Base-by-base conservation (phyloP, 441 rosid species). In the Aquilaria agallochum region DNA sequence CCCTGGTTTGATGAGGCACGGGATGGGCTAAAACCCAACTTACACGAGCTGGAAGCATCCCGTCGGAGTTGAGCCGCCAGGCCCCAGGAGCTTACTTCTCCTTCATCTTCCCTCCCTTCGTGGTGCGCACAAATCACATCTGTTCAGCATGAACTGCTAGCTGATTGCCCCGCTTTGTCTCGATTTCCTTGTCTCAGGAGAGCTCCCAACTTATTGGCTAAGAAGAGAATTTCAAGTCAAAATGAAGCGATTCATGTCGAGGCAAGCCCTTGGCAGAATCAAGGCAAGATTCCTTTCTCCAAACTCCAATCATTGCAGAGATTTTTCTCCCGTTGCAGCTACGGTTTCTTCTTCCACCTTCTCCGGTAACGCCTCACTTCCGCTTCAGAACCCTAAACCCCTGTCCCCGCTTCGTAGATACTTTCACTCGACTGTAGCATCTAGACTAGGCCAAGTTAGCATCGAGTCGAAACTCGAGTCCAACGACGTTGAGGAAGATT, bases 401-500 rank as follows among this genome's bases (percentile, higher is more conserved):
- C 33, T 5, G 66, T 59, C 52, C 27, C 51, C 62, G 9, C 63
- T 73, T 55, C 31, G 10, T 67, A 89, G 95, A 57, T 70, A 56
- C 70, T 45, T 84, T 59, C 85, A 84, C 60, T 75, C 70, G 11
- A 70, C 75, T 31, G 78, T 47, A 20, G 78, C 73, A 63, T 66
- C 75, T 49, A 60, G 61, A 31, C 36, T 58, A 61, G 66, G 70
- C 2, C 58, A 60, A 52, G 72, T 70, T 1, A 68, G 34, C 50
- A 27, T 68, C 47, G 59, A 36, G 56, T 57, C 65, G 5, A 70
- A 63, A 46, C 48, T 47, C 40, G 67, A 58, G 45, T 56, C 58
- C 31, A 76, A 63, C 53, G 87, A 82, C 10, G 58, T 59, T 3
- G 81, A 74, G 20, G 46, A 81, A 13, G 86, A 87, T 66, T 88